Percentiles rank a stretch among this genome's conserved stretches.
Evolutionary conservation across 140 eudicot species (phyloP).

Genomic region (Flaveria floridana): DNA sequence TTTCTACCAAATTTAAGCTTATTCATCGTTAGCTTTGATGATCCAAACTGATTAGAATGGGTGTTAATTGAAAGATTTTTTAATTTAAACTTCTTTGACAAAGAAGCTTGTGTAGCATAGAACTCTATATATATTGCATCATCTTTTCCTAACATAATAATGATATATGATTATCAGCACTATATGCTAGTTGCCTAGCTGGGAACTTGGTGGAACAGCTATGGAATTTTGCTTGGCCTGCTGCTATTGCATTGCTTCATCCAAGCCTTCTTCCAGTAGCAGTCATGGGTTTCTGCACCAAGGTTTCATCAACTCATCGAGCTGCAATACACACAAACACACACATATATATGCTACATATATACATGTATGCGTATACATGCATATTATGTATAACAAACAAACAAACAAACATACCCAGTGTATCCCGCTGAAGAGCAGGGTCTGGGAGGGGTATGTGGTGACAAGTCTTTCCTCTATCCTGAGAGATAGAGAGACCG

Average conservation of each 20-base stretch:
- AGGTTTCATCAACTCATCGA: slow-evolving; percentile 45
- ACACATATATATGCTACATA: background rate
- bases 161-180: slow-evolving; percentile 50
- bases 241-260: slow-evolving; percentile 85
- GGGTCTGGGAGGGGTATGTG: too few relatives aligned
- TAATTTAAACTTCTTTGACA: background rate
- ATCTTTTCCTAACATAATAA: slow-evolving; percentile 31
- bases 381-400: too few relatives aligned
- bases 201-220: slow-evolving; percentile 93
- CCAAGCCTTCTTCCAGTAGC: slow-evolving; percentile 99
- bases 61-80: slow-evolving; percentile 17
- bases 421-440: too few relatives aligned
- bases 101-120: background rate
- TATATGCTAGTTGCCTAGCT: slow-evolving; percentile 89
- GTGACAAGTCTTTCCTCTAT: too few relatives aligned
- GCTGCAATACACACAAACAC: background rate
- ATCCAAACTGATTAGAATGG: background rate
- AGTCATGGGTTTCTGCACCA: slow-evolving; percentile 76
- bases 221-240: slow-evolving; percentile 96
- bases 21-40: background rate
- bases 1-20: slow-evolving; percentile 10
- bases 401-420: too few relatives aligned
- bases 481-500: too few relatives aligned
- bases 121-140: slow-evolving; percentile 1
- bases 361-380: background rate